Evolutionary conservation across 2,329 filamentous ascomycete species (phyloP), one percentile per base, ranked within the genome.

Genomic region (Penicillium sp.): DNA sequence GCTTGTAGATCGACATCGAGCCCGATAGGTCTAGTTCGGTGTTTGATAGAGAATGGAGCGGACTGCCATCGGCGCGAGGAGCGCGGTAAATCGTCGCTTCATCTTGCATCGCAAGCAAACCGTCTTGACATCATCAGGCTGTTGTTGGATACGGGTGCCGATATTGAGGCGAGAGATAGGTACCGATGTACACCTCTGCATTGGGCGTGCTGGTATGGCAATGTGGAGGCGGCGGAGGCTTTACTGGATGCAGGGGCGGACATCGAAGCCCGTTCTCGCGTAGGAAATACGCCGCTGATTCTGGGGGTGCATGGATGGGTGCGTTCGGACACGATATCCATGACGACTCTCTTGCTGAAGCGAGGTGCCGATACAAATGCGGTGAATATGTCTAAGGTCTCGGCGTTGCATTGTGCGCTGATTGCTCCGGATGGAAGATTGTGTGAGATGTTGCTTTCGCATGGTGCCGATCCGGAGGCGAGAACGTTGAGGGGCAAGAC

Each of bases 161-260:
- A 53, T 34, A 22, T 46, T 2, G 19, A 56, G 22, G 28, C n/a
- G 1, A 33, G 8, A 34, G 51, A 51, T 12, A 4, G 28, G 6
- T 2, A 38, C 12, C 29, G 50, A 4, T 11, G 22, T 14, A 53
- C 49, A 10, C 50, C 50, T 30, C 44, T 55, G 7, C 42, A 53
- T 39, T 16, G 19, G 8, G 52, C 52, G n/a, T 46, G 46, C 22
- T 30, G 31, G 11, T 29, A 40, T 6, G 51, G 53, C 9, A 44
- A 41, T 13, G 5, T 14, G 3, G 34, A 42, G 13, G 27, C 44
- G 9, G 43, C 41, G 3, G 28, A 45, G 22, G 14, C 52, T 16
- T 45, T 60, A 37, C 19, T 60, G 18, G 40, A 49, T 3, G 16
- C 29, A 2, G 54, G 52, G 13, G 52, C 53, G 25, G 22, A 58